Evolutionary conservation across 345 rosid genomes (phyloP).

Genomic region (Rhizophora mangle): DNA sequence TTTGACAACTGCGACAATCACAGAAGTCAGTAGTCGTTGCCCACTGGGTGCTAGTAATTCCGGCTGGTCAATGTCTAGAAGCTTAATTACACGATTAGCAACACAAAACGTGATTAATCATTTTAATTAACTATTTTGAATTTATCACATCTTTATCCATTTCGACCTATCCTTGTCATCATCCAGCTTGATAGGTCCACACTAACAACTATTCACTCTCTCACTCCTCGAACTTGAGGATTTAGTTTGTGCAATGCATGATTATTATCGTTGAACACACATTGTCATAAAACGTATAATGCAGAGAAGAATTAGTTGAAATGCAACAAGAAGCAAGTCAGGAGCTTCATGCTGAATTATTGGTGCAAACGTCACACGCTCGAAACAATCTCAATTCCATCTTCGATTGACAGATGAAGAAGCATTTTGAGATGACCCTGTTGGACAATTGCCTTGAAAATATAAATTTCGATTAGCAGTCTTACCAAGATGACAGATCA

Average conservation of each 20-base stretch:
- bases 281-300: neutral
- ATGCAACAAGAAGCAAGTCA: slow-evolving; percentile 5
- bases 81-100: neutral
- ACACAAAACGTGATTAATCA: neutral
- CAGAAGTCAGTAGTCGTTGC: neutral
- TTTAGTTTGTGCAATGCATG: no score
- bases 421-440: neutral
- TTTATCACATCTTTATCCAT: no score
- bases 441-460: neutral
- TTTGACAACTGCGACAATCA: slow-evolving; percentile 4
- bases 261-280: no score
- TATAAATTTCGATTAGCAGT: neutral
- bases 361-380: slow-evolving; percentile 14
- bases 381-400: no score
- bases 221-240: no score
- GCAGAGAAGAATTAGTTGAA: slow-evolving; percentile 5
- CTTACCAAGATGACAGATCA: neutral
- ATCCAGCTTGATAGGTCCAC: no score
- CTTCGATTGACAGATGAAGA: neutral
- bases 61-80: neutral
- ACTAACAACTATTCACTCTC: no score
- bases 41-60: neutral
- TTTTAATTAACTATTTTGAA: neutral
- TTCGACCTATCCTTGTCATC: no score
- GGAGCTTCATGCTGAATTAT: slow-evolving; percentile 5